Conservation (phyloP, 2,329 filamentous ascomycete genomes). For the Escovopsis sp. region DNA sequence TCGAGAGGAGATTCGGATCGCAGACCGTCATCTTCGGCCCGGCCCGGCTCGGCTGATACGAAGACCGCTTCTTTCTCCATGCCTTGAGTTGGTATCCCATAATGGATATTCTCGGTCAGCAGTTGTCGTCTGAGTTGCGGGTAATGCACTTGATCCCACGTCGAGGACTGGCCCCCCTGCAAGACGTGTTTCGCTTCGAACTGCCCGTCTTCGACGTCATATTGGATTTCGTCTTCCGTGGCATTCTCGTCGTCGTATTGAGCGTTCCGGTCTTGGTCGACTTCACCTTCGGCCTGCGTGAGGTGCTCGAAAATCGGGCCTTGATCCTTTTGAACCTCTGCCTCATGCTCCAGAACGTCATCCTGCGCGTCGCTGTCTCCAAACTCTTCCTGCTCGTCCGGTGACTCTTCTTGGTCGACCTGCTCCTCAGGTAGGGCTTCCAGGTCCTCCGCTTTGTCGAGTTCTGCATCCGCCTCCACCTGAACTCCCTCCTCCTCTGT, state of each 20-base stretch:
- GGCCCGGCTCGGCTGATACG: neutral
- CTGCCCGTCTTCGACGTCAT: neutral
- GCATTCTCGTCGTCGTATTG: neutral
- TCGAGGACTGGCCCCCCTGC: neutral
- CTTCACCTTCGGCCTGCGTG: no score
- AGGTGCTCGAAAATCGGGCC: no score
- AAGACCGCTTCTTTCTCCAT: no score
- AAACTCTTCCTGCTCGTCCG: neutral
- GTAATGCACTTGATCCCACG: neutral
- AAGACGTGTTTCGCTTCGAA: neutral
- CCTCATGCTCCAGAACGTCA: constrained; percentile 2
- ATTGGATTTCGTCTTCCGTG: neutral
- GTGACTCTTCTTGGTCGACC: neutral
- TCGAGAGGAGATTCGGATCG: constrained; percentile 2
- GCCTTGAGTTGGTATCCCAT: neutral
- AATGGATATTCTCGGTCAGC: constrained; percentile 11
- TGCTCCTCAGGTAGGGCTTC: neutral
- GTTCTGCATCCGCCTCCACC: neutral
- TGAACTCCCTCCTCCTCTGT: neutral
- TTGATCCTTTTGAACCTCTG: no score
- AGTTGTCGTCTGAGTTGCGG: constrained; percentile 10
- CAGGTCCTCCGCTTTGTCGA: constrained; percentile 2
- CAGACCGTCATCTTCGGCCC: neutral
- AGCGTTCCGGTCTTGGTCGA: neutral
- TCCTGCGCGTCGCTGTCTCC: neutral